These are phyloP conservation scores for Stenocarpella maydis DNA, from an alignment of 2,329 filamentous ascomycete species.

Conservation along the genomic window DNA sequence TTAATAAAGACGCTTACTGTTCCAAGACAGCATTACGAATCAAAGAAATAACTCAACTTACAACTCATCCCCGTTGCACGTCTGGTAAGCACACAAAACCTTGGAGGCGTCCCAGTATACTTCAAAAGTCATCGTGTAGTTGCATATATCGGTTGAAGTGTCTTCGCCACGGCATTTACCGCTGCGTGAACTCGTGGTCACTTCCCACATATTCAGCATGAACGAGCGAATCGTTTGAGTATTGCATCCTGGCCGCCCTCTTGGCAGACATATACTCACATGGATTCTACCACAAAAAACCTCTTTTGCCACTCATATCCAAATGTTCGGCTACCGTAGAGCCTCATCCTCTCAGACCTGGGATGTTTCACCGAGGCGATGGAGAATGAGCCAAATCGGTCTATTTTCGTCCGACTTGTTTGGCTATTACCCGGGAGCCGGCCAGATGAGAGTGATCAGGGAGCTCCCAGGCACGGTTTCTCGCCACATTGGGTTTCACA, in stretches of 20 bases:
- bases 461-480: neutral
- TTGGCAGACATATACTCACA: neutral
- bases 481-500: neutral
- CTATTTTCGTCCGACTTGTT: neutral
- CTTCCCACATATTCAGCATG: neutral
- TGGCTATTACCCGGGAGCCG: neutral
- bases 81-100: neutral
- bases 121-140: neutral
- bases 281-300: too few species aligned
- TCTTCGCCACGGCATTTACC: neutral
- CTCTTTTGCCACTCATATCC: neutral
- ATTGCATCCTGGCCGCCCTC: neutral
- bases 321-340: neutral
- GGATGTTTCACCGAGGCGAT: constrained; percentile 9
- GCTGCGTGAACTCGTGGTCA: neutral
- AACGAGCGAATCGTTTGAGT: neutral
- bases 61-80: neutral
- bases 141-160: neutral
- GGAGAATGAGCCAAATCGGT: neutral
- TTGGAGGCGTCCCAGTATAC: neutral
- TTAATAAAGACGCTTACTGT: neutral
- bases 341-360: constrained; percentile 9
- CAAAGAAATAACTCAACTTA: neutral
- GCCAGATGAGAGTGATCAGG: neutral
- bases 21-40: neutral